phyloP scores from a whole-genome alignment of 371 early-diverging fungal genomes.

The Zychaea mexicana region DNA sequence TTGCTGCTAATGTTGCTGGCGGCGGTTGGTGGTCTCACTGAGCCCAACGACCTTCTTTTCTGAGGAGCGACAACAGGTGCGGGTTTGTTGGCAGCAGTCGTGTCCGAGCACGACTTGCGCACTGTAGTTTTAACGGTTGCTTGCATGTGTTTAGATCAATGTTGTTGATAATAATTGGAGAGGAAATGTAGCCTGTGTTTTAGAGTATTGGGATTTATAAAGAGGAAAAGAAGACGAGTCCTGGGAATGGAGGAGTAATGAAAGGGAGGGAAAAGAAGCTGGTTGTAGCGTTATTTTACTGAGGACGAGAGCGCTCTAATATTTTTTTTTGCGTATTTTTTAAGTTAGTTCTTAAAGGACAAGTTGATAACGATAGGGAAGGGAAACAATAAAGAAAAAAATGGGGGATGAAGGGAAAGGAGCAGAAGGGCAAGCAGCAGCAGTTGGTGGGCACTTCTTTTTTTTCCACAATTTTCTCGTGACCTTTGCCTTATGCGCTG shows the following conservation, averaged over 20 bases:
- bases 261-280: conserved; percentile 10
- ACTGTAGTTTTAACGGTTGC: conserved; percentile 5
- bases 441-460: too few species aligned
- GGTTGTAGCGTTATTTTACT: not conserved
- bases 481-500: not conserved
- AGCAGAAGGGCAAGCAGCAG: not conserved
- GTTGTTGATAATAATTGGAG: too few species aligned
- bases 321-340: not conserved
- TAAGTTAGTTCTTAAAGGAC: not conserved
- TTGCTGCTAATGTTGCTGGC: not conserved
- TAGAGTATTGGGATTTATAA: not conserved
- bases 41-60: conserved; percentile 24
- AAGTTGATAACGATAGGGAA: conserved; percentile 3
- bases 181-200: too few species aligned
- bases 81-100: conserved; percentile 13
- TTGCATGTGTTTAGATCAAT: not conserved
- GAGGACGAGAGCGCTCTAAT: not conserved
- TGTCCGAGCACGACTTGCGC: conserved; percentile 26
- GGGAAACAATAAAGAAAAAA: conserved; percentile 7
- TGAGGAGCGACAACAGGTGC: conserved; percentile 4
- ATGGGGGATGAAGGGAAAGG: conserved; percentile 4
- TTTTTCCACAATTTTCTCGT: not conserved
- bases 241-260: not conserved
- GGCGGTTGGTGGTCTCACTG: conserved; percentile 13
- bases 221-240: not conserved